Percentiles rank a stretch among this genome's conserved stretches.
These are phyloP conservation scores for Fomitopsis serialis DNA, from an alignment of 768 basidiomycete genomes.

Conservation along the genomic window DNA sequence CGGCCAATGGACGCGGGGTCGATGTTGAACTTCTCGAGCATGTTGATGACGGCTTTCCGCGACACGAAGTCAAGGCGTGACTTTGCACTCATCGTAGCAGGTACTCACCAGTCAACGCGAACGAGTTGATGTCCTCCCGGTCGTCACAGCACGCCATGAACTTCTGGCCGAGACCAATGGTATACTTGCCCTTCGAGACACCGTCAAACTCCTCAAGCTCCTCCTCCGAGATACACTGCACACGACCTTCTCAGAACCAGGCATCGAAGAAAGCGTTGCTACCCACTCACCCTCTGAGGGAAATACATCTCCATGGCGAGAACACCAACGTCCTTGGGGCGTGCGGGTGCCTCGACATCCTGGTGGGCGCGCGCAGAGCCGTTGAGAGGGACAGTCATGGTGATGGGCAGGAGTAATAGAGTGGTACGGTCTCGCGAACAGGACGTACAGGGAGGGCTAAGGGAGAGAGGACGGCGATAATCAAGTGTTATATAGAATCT, in stretches of 20 bases:
- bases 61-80: background rate
- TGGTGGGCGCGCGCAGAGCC: slow-evolving; percentile 10
- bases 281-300: slow-evolving; percentile 69
- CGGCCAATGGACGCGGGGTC: slow-evolving; percentile 96
- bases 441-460: background rate
- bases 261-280: slow-evolving; percentile 8
- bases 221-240: slow-evolving; percentile 89
- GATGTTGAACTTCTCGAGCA: slow-evolving; percentile 91
- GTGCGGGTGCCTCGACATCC: slow-evolving; percentile 28
- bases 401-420: background rate
- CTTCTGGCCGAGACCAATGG: slow-evolving; percentile 95
- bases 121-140: slow-evolving; percentile 98
- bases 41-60: slow-evolving; percentile 71
- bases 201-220: slow-evolving; percentile 93
- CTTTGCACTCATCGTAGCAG: background rate
- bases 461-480: slow-evolving; percentile 6
- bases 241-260: background rate
- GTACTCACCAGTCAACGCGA: slow-evolving; percentile 77
- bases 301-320: slow-evolving; percentile 94
- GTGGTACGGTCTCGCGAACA: background rate
- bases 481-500: background rate
- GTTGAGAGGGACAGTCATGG: slow-evolving; percentile 25
- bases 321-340: slow-evolving; percentile 92
- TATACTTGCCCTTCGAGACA: slow-evolving; percentile 95
- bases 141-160: slow-evolving; percentile 99